Base-by-base conservation (phyloP, 768 basidiomycete species). In the Amylocystis lapponica region DNA sequence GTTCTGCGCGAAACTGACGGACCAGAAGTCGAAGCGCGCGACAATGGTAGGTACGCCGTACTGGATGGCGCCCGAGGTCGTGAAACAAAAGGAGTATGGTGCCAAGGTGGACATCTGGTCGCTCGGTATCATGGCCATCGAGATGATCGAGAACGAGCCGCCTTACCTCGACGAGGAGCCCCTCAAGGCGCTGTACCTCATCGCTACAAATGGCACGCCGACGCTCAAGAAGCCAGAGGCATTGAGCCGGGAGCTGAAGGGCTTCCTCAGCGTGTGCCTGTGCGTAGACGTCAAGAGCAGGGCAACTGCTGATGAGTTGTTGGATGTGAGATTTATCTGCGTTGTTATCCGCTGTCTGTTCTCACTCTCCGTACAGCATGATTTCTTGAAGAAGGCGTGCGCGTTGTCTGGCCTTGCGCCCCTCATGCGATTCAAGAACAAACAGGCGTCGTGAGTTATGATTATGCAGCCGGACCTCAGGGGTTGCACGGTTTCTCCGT, bases 61-160 rank as follows among this genome's bases (percentile, higher is more conserved):
- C 65, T 95, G 93, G 93, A 96, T 96, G 93, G 93, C 93, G 3
- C 93, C 93, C n/a, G 93, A 96, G 63, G 91, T 96, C 40, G 92
- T 96, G 56, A 94, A 92, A 67, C 88, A 93, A 62, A 94, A 95
- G 66, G 91, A 93, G 64, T 96, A 96, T 57, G 92, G 93, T 35
- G 89, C 91, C 20, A 95, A 95, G 64, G 93, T 95, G 17, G 93
- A 95, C 55, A 91, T 96, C 39, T 96, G 93, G 93, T 92, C 89
- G 11, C 76, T 96, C 8, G 93, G 93, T 4, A 96, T 97, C 66
- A 94, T 96, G 92, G 92, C 92, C 4, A 97, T 97, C 48, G 91
- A 97, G 73, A 97, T 97, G 94, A 94, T 97, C 50, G 93, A 97
- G 64, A 93, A 91, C 56, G 93, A 96, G 64, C 93, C 93, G 2